Percentiles rank a stretch among this genome's conserved stretches.
Evolutionary conservation across 352 stramenopile species (phyloP).

Genomic region (Lagenidium giganteum): DNA sequence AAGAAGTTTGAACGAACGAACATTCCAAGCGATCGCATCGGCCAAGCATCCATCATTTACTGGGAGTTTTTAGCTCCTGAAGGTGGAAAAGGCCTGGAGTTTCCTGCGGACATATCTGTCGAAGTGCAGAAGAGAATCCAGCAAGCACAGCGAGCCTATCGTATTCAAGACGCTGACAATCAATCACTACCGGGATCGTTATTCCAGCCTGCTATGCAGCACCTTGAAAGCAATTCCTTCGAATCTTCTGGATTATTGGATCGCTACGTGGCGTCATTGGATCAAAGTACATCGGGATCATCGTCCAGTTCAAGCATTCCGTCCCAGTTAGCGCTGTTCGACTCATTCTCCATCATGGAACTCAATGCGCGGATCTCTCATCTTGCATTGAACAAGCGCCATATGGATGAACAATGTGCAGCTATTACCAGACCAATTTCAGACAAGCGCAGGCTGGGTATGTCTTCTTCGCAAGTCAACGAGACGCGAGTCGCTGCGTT

Average conservation of each 20-base stretch:
- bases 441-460: no score
- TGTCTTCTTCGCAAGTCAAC: no score
- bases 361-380: constrained; percentile 76
- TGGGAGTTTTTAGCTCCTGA: constrained; percentile 79
- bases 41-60: constrained; percentile 74
- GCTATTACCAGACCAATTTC: no score
- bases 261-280: constrained; percentile 70
- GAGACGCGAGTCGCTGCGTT: constrained; percentile 55
- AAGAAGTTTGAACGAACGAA: constrained; percentile 79
- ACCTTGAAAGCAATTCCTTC: constrained; percentile 69
- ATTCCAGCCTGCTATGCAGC: constrained; percentile 64
- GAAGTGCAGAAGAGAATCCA: constrained; percentile 69
- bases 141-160: constrained; percentile 36
- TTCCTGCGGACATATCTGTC: constrained; percentile 39
- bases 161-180: constrained; percentile 11
- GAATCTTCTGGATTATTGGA: constrained; percentile 64
- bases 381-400: constrained; percentile 19
- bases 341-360: constrained; percentile 86
- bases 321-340: constrained; percentile 72
- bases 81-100: constrained; percentile 51
- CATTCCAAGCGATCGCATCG: constrained; percentile 59
- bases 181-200: constrained; percentile 35
- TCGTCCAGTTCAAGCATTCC: constrained; percentile 29
- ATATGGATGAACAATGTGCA: constrained; percentile 14
- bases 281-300: constrained; percentile 26